Percentiles rank a stretch among this genome's conserved stretches.
Conservation (phyloP, 1,139 yeast species). For the Geotrichum cucujoidarum region DNA sequence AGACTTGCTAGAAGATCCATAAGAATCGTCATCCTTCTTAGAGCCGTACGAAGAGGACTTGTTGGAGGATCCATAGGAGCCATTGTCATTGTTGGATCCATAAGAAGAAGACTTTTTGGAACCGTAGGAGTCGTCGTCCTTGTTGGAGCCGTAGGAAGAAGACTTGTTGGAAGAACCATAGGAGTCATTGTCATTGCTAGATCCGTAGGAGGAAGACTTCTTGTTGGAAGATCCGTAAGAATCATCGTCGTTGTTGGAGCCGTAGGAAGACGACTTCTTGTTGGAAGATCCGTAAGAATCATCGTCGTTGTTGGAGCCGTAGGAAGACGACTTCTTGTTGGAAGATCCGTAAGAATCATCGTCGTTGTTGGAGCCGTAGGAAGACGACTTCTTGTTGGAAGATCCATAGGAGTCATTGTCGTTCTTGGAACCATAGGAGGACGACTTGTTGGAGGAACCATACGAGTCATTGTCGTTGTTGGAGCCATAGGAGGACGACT, state of each 20-base stretch:
- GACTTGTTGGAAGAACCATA: conserved; percentile 17
- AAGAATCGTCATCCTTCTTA: conserved; percentile 17
- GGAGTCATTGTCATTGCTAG: conserved; percentile 20
- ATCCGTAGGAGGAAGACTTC: conserved; percentile 29
- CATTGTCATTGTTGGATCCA: conserved; percentile 6
- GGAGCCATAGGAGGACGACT: conserved; percentile 27
- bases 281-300: conserved; percentile 12
- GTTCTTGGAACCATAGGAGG: conserved; percentile 30
- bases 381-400: conserved; percentile 16
- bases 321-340: conserved; percentile 3
- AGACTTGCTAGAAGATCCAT: conserved; percentile 20
- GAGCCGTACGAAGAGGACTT: conserved; percentile 17
- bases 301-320: conserved; percentile 11
- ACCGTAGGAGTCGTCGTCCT: conserved; percentile 9
- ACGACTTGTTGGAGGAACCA: conserved; percentile 15
- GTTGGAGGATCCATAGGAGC: conserved; percentile 18
- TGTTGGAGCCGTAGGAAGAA: conserved; percentile 24
- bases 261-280: conserved; percentile 26
- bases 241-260: conserved; percentile 17
- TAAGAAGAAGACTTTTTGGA: conserved; percentile 4
- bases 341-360: conserved; percentile 19
- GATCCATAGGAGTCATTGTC: conserved; percentile 23
- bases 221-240: conserved; percentile 21
- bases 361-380: conserved; percentile 13
- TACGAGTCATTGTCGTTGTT: conserved; percentile 23